Percentiles rank a stretch among this genome's conserved stretches.
Conservation (phyloP, 1,284 basidiomycete species). For the Leucoagaricus sp. region DNA sequence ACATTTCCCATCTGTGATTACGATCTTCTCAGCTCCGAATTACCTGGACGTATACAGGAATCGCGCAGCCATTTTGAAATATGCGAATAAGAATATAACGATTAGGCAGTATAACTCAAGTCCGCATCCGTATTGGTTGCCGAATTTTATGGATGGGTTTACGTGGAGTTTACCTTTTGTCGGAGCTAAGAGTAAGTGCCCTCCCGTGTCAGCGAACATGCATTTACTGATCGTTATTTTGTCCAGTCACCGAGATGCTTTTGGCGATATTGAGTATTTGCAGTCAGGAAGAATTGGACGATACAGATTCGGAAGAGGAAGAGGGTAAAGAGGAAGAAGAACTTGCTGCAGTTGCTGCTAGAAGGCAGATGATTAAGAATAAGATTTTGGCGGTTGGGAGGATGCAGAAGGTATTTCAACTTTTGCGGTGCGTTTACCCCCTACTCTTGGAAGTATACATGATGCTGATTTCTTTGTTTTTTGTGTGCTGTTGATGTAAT, state of each 20-base stretch:
- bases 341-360: constrained; percentile 44
- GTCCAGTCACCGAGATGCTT: constrained; percentile 91
- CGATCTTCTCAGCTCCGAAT: constrained; percentile 95
- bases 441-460: too few species aligned
- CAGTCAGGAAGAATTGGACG: constrained; percentile 91
- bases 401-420: constrained; percentile 94
- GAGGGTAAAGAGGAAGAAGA: constrained; percentile 41
- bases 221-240: constrained; percentile 5
- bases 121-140: constrained; percentile 90
- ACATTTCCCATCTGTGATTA: constrained; percentile 92
- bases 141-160: constrained; percentile 99
- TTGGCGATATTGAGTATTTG: constrained; percentile 94
- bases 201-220: constrained; percentile 5
- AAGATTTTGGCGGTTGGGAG: constrained; percentile 98
- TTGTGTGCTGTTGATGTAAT: constrained; percentile 1
- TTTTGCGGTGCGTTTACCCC: constrained; percentile 89
- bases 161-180: constrained; percentile 99
- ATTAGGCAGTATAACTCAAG: constrained; percentile 96
- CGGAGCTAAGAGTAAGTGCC: constrained; percentile 86
- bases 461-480: not conserved
- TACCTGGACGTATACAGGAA: constrained; percentile 97
- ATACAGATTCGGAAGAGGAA: constrained; percentile 47
- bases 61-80: constrained; percentile 95
- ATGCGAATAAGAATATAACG: constrained; percentile 97
- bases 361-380: constrained; percentile 89